Evolutionary conservation across 805 yeast species (phyloP).

Genomic region (Myxozyma melibiosi): DNA sequence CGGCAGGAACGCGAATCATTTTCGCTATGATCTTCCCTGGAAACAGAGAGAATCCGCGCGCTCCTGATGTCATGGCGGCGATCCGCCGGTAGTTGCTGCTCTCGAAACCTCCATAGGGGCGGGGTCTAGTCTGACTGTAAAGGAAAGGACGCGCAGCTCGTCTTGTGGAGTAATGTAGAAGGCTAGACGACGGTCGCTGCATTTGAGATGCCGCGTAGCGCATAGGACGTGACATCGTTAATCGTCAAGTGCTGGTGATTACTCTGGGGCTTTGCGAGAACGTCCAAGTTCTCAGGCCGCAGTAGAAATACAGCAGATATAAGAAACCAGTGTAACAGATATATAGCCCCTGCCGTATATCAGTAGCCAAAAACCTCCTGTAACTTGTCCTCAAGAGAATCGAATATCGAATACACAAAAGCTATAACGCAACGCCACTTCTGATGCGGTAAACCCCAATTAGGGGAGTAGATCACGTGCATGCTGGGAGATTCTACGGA

Average conservation of each 20-base stretch:
- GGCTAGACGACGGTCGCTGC: constrained; percentile 3
- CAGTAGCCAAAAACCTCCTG: too few relatives aligned
- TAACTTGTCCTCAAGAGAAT: too few relatives aligned
- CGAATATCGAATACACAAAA: too few relatives aligned
- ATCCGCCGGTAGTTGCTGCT: constrained; percentile 7
- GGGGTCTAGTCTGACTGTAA: background rate
- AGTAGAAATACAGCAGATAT: too few relatives aligned
- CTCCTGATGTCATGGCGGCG: constrained; percentile 9
- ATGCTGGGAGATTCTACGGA: too few relatives aligned
- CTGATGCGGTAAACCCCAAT: background rate
- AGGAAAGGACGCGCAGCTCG: background rate
- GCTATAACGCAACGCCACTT: constrained; percentile 1
- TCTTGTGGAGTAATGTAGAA: constrained; percentile 1
- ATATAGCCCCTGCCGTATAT: too few relatives aligned
- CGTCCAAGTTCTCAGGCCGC: too few relatives aligned
- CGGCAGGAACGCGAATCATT: constrained; percentile 65
- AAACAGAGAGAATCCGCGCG: constrained; percentile 21
- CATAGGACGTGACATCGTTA: constrained; percentile 12
- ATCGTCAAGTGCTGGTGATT: too few relatives aligned
- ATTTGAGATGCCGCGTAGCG: constrained; percentile 1
- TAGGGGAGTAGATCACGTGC: background rate
- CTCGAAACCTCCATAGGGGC: background rate
- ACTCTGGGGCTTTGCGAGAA: too few relatives aligned
- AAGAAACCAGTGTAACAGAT: too few relatives aligned
- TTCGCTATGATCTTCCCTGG: constrained; percentile 33